Evolutionary conservation across 2,329 filamentous ascomycete genomes (phyloP), one percentile per base, ranked within the genome.

Genomic region (Drechslerella stenobrocha): DNA sequence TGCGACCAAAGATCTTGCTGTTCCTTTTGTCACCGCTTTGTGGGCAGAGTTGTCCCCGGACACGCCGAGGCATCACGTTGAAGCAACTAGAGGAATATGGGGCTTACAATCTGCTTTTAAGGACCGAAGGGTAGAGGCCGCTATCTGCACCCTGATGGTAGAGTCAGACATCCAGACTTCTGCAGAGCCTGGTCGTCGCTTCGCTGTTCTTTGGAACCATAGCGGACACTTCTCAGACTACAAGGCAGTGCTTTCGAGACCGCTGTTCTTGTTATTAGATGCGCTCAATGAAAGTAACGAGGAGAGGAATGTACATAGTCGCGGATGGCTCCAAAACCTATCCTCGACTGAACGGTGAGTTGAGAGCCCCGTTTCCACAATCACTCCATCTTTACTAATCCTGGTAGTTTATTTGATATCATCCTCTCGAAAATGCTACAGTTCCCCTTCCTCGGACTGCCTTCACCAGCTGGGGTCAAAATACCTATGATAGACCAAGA

Each of bases 51-150:
- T 98, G 35, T 88, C 90, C 0, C 86, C 89, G n/a, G 81, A 85
- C 9, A 86, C 87, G 70, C 90, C 91, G 0, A 96, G 96, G 74
- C 95, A 92, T 71, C 93, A 97, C 74, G 91, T 98, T 28, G 95
- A 98, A 77, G 87, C 90, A 15, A 89, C 95, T 6, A 85, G 88
- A 60, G 87, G 85, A 71, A 79, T 98, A 35, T 95, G 93, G 89
- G 85, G 90, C 71, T 78, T 98, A 52, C 90, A 97, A 72, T 83
- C 81, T 22, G 82, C 85, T 0, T 81, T 95, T 9, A 78, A 81
- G 1, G 85, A 86, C 71, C 85, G 87, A 52, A 84, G 90, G 45
- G 86, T 96, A 2, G 91, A 96, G 76, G 89, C 89, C 22, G 84
- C 88, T 0, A 83, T 95, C 37, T 82, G 85, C 22, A 81, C 82